Evolutionary conservation across 1,284 basidiomycete species (phyloP).

Genomic region (Earliella scabrosa): DNA sequence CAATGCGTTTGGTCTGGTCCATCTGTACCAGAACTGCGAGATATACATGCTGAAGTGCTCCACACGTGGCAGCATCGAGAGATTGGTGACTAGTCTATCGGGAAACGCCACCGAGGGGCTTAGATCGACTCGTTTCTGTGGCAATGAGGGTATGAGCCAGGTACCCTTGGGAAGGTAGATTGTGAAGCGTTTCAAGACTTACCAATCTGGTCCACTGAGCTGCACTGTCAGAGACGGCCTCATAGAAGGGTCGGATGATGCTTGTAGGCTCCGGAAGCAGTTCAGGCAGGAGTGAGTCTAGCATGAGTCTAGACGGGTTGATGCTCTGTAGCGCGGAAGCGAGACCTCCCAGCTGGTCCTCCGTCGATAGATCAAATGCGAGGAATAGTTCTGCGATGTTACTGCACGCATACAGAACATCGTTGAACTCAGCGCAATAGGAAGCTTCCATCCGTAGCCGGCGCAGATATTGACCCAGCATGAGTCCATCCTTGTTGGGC

Average conservation of each 20-base stretch:
- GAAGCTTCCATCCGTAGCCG: conserved; percentile 7
- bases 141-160: too few relatives aligned
- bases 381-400: neutral
- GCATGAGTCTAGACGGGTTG: too few relatives aligned
- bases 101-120: neutral
- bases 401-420: neutral
- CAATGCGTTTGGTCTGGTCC: too few relatives aligned
- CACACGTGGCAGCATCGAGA: neutral
- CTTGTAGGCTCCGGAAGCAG: too few relatives aligned
- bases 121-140: conserved; percentile 1
- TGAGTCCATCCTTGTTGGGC: neutral
- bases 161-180: too few relatives aligned
- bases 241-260: too few relatives aligned
- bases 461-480: conserved; percentile 3
- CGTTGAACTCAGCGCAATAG: neutral
- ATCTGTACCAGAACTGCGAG: neutral
- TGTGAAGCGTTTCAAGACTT: too few relatives aligned
- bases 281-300: too few relatives aligned
- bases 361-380: neutral
- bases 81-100: neutral
- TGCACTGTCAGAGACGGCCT: too few relatives aligned
- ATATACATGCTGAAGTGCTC: neutral
- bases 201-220: too few relatives aligned
- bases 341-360: neutral
- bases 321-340: neutral